These are phyloP conservation scores for Leavenworthia alabamica DNA, from an alignment of 345 rosid species.

Conservation along the genomic window DNA sequence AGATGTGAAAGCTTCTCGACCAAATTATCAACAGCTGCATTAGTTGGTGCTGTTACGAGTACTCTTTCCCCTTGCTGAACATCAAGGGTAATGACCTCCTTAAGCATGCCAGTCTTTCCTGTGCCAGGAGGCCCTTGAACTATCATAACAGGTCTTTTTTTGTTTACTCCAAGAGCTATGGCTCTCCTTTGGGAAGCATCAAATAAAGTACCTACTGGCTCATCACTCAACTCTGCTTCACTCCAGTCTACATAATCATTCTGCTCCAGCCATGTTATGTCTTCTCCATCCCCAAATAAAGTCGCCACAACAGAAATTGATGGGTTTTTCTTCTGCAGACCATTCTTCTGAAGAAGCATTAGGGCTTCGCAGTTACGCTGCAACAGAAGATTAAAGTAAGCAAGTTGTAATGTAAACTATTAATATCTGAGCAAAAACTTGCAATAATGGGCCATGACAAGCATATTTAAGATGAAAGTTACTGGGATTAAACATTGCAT, in stretches of 20 bases:
- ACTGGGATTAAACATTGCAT: neutral
- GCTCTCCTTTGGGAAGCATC: constrained; percentile 72
- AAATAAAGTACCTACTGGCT: constrained; percentile 35
- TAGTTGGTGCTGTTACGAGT: constrained; percentile 89
- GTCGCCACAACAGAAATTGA: constrained; percentile 74
- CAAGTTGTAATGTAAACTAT: neutral
- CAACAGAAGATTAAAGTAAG: constrained; percentile 25
- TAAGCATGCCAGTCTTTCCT: constrained; percentile 88
- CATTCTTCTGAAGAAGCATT: constrained; percentile 90
- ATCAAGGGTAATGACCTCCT: constrained; percentile 61
- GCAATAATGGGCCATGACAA: neutral
- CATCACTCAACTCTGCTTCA: constrained; percentile 52
- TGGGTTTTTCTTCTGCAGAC: constrained; percentile 76
- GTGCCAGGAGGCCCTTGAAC: constrained; percentile 98
- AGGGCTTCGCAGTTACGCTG: constrained; percentile 98
- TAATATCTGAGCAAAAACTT: neutral
- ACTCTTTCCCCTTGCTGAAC: constrained; percentile 92
- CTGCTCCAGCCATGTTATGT: constrained; percentile 58
- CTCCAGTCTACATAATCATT: constrained; percentile 51
- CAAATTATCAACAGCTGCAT: constrained; percentile 95
- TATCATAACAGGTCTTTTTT: constrained; percentile 65
- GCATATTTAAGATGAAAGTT: neutral
- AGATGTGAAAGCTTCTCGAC: constrained; percentile 75
- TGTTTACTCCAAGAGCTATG: constrained; percentile 70
- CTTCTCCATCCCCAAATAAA: constrained; percentile 81